Percentiles rank a stretch among this genome's conserved stretches.
Conservation (phyloP, 176 grass and related monocot species). For the Poa annua region DNA sequence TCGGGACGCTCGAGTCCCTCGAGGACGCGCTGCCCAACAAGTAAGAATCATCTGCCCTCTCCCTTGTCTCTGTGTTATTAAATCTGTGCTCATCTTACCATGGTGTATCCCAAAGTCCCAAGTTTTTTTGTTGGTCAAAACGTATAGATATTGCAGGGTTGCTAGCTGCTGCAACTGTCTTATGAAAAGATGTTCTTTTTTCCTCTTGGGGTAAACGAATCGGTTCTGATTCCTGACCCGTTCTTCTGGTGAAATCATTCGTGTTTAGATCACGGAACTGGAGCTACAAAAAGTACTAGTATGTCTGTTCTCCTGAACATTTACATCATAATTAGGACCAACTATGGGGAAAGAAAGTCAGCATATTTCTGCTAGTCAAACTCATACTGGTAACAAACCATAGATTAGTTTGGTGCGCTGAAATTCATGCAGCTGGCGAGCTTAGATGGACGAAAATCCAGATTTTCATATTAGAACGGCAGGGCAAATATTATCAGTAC, state of each 20-base stretch:
- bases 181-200: neutral
- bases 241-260: neutral
- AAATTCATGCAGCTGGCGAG: neutral
- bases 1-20: constrained; percentile 54
- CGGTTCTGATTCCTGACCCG: neutral
- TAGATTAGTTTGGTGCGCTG: neutral
- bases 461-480: neutral
- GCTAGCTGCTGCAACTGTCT: neutral
- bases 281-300: neutral
- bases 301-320: neutral
- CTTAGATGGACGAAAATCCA: neutral
- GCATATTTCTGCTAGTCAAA: constrained; percentile 17
- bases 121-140: neutral
- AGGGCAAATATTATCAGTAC: neutral
- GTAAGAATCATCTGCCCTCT: constrained; percentile 28
- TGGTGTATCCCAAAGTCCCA: neutral
- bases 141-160: neutral
- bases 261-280: constrained; percentile 16
- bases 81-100: neutral
- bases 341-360: constrained; percentile 2
- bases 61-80: too few relatives aligned
- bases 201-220: neutral
- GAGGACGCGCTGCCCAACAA: constrained; percentile 71
- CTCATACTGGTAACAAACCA: neutral
- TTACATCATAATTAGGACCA: neutral